phyloP scores from a whole-genome alignment of 257 asterid genomes.

The Datura wrightii region DNA sequence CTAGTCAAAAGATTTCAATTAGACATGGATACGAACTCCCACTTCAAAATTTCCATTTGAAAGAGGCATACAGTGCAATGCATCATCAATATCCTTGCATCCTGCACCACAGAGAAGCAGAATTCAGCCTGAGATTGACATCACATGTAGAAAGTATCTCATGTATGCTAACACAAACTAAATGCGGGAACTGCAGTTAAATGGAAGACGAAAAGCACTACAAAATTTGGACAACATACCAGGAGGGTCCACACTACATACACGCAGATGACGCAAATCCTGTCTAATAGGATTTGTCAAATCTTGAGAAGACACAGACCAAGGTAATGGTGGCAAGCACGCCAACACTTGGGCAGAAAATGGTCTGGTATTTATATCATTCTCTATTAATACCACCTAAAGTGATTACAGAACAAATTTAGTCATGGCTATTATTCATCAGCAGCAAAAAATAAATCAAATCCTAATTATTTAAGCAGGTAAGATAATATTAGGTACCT shows the following conservation, averaged over 20 bases:
- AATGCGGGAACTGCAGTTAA: neutral
- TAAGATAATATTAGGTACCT: neutral
- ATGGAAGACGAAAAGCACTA: neutral
- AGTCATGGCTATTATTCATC: neutral
- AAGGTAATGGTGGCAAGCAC: conserved; percentile 96
- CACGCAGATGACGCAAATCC: conserved; percentile 86
- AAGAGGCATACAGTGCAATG: conserved; percentile 88
- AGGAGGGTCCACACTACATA: conserved; percentile 99
- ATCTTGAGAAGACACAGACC: conserved; percentile 88
- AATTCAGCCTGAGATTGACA: conserved; percentile 25
- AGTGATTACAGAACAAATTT: conserved; percentile 28
- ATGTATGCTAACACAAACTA: conserved; percentile 6
- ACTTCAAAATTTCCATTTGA: conserved; percentile 95
- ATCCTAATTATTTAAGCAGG: neutral
- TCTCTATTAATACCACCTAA: conserved; percentile 94
- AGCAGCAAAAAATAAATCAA: conserved; percentile 9
- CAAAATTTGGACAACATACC: conserved; percentile 53
- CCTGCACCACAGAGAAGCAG: conserved; percentile 60
- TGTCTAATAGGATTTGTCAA: conserved; percentile 75
- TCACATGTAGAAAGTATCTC: conserved; percentile 5
- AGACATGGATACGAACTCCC: conserved; percentile 94
- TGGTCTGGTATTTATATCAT: conserved; percentile 94
- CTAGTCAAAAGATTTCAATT: neutral
- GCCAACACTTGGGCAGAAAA: conserved; percentile 95
- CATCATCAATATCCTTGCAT: conserved; percentile 98